These are phyloP conservation scores for Leishmania martiniquensis DNA, from an alignment of 208 protist species.

Conservation along the genomic window DNA sequence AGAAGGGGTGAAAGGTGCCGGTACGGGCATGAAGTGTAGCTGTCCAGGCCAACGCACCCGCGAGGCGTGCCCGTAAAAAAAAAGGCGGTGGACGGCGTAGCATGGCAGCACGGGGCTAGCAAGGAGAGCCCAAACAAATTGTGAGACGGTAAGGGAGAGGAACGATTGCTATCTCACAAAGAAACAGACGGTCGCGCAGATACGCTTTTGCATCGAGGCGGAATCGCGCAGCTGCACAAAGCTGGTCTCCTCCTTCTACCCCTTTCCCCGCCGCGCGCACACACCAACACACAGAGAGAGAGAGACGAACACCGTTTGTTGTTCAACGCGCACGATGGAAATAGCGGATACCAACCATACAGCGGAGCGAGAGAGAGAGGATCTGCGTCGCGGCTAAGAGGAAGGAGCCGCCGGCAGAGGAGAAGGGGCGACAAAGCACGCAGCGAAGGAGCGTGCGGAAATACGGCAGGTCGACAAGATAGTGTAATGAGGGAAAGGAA, in stretches of 20 bases:
- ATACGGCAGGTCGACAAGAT: background rate
- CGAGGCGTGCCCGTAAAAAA: constrained; percentile 7
- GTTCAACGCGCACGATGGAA: too few species aligned
- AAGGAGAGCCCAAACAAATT: background rate
- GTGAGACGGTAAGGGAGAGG: background rate
- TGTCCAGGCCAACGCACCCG: constrained; percentile 12
- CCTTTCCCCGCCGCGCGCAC: too few species aligned
- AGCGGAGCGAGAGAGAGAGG: too few species aligned
- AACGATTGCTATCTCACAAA: background rate
- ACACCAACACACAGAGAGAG: too few species aligned
- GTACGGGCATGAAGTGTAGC: constrained; percentile 7
- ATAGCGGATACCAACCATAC: too few species aligned
- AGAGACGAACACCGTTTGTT: too few species aligned
- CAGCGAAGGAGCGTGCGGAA: background rate
- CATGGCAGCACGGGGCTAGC: background rate
- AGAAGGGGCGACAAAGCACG: background rate
- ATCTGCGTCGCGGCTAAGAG: background rate
- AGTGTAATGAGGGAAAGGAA: background rate
- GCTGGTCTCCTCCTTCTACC: too few species aligned
- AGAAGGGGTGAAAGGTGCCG: constrained; percentile 82
- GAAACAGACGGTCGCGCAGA: background rate
- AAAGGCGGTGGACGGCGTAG: constrained; percentile 14
- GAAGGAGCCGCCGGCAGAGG: background rate
- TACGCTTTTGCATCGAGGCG: background rate
- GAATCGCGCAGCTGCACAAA: too few species aligned